Percentiles rank a stretch among this genome's conserved stretches.
Evolutionary conservation across 2,329 filamentous ascomycete species (phyloP).

Genomic region (Phoma herbarum): DNA sequence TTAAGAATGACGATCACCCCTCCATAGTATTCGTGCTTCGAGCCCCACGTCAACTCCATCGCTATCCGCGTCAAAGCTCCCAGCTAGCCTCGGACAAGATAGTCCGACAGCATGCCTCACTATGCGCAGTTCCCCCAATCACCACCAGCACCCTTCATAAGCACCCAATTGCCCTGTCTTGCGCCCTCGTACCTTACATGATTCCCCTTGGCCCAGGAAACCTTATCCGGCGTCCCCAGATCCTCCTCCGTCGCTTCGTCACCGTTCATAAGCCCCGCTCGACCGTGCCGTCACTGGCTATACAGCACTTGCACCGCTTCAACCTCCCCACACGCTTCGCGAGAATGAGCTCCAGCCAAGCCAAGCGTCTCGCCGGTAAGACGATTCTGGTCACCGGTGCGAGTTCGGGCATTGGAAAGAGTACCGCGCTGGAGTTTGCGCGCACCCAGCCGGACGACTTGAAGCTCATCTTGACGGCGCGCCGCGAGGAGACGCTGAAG

Average conservation of each 20-base stretch:
- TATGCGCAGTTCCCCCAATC: constrained; percentile 12
- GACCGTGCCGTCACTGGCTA: constrained; percentile 6
- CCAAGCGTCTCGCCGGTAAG: constrained; percentile 89
- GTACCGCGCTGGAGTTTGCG: constrained; percentile 90
- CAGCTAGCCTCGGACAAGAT: constrained; percentile 11
- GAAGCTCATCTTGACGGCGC: constrained; percentile 87
- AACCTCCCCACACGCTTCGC: constrained; percentile 36
- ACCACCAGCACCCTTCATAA: constrained; percentile 8
- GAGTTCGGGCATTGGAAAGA: constrained; percentile 87
- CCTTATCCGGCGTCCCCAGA: constrained; percentile 8
- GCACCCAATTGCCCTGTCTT: constrained; percentile 11
- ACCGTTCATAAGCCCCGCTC: constrained; percentile 7
- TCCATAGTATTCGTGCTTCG: constrained; percentile 15
- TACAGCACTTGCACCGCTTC: constrained; percentile 13
- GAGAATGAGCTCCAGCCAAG: constrained; percentile 71
- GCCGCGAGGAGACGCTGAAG: constrained; percentile 79
- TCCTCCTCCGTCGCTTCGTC: constrained; percentile 6
- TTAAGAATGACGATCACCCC: constrained; percentile 9
- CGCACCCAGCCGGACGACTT: constrained; percentile 80
- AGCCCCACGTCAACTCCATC: constrained; percentile 2
- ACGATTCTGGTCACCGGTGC: constrained; percentile 92
- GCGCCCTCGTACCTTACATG: constrained; percentile 14
- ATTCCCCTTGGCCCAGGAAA: constrained; percentile 17
- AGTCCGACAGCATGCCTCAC: constrained; percentile 7
- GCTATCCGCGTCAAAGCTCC: constrained; percentile 13